phyloP scores from a whole-genome alignment of 371 early-diverging fungal genomes.

The Phascolomyces articulosus region DNA sequence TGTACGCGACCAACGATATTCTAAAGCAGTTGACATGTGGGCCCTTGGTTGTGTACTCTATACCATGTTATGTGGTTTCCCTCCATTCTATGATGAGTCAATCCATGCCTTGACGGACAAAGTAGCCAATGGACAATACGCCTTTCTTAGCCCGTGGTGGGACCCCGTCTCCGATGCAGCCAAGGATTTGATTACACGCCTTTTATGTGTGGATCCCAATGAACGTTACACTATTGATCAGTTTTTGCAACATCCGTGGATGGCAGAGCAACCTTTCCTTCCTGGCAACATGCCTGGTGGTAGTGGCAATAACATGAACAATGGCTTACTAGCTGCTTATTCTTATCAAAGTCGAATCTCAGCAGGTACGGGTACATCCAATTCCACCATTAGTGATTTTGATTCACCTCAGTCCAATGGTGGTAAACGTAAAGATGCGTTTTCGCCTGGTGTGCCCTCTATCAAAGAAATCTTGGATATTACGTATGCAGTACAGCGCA shows the following conservation, averaged over 20 bases:
- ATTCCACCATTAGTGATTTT: conserved; percentile 29
- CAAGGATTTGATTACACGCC: conserved; percentile 80
- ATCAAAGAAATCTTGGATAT: conserved; percentile 67
- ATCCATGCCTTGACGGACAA: conserved; percentile 75
- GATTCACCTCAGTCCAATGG: conserved; percentile 16
- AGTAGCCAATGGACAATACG: conserved; percentile 76
- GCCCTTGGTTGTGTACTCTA: conserved; percentile 93
- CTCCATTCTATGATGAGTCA: conserved; percentile 89
- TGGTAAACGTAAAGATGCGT: conserved; percentile 24
- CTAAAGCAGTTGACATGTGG: conserved; percentile 93
- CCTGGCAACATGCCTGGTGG: not conserved
- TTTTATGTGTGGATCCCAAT: conserved; percentile 84
- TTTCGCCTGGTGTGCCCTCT: conserved; percentile 51
- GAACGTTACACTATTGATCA: conserved; percentile 83
- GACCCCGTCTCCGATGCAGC: conserved; percentile 76
- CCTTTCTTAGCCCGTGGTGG: conserved; percentile 89
- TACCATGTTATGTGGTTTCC: conserved; percentile 87
- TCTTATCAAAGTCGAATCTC: conserved; percentile 9
- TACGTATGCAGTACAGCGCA: conserved; percentile 61
- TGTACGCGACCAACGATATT: conserved; percentile 79
- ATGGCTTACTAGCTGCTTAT: not conserved
- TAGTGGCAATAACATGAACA: no score
- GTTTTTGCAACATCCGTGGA: conserved; percentile 83
- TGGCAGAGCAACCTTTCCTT: conserved; percentile 30
- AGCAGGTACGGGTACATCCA: conserved; percentile 21